phyloP scores from a whole-genome alignment of 2,329 filamentous ascomycete species.

The Curvularia lunata region DNA sequence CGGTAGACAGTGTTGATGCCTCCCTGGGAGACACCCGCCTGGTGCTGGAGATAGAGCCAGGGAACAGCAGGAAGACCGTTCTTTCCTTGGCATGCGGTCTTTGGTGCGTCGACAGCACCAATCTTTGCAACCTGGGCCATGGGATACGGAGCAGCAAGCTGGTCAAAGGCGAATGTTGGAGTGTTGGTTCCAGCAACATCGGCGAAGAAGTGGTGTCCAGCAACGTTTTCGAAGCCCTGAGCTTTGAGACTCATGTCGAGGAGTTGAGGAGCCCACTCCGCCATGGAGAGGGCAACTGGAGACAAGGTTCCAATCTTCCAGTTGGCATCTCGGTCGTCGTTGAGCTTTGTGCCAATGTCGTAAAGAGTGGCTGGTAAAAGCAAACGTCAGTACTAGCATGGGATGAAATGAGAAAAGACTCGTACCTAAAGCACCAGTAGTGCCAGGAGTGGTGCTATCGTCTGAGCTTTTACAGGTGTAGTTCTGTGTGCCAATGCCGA shows the following conservation, averaged over 20 bases:
- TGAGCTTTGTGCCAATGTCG: constrained; percentile 44
- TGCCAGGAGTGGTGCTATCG: constrained; percentile 35
- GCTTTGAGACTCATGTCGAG: constrained; percentile 37
- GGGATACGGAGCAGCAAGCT: constrained; percentile 50
- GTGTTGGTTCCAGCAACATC: constrained; percentile 35
- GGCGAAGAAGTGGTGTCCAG: constrained; percentile 73
- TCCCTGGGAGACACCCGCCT: constrained; percentile 46
- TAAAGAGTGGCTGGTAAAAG: constrained; percentile 41
- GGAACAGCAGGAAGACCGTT: constrained; percentile 50
- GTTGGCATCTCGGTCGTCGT: constrained; percentile 35
- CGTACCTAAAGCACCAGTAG: constrained; percentile 45
- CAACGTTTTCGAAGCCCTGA: constrained; percentile 47
- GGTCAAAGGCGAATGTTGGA: constrained; percentile 66
- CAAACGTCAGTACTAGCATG: constrained; percentile 16
- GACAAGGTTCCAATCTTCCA: constrained; percentile 45
- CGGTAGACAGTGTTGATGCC: constrained; percentile 56
- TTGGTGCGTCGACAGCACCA: constrained; percentile 60
- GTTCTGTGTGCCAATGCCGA: constrained; percentile 61
- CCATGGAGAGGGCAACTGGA: constrained; percentile 42
- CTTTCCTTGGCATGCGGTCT: constrained; percentile 46
- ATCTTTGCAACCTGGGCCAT: constrained; percentile 55
- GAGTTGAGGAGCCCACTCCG: constrained; percentile 20
- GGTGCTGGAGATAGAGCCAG: constrained; percentile 56
- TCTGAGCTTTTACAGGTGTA: constrained; percentile 53
- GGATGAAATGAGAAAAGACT: not conserved